Base-by-base conservation (phyloP, 208 protist species). In the Trypanosoma cruzi region DNA sequence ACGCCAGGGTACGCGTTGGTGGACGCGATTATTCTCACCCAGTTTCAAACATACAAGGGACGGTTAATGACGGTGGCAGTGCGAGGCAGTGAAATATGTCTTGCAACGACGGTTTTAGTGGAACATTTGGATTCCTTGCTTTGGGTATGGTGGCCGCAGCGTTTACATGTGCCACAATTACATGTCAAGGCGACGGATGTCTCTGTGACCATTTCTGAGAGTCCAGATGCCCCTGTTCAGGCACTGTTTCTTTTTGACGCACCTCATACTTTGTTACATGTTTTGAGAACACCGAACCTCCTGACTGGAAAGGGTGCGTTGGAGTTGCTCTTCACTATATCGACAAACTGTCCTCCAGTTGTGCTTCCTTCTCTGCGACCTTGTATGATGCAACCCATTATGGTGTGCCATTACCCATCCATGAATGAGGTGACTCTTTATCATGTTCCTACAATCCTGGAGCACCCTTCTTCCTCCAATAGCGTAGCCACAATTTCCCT, bases 61-160 rank as follows among this genome's bases (percentile, higher is more conserved):
- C n/a, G 42, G 60, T 37, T 67, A 37, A 71, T 71, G 48, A 57
- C 57, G 4, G 56, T 69, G 24, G 70, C 64, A n/a, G 57, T 55
- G 14, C 37, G 64, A 36, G 71, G 71, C 4, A 54, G 32, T 48
- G 64, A 64, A 37, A 50, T 77, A 6, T 56, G 71, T 62, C 64
- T 77, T 14, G 71, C 71, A 8, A 62, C 49, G 11, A 77, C 56
- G n/a, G 46, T 31, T 37, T 18, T 77, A 36, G 34, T 70, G 22
- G 64, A 77, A 31, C 71, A 75, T 4, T 58, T 81, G 5, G 84
- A 89, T 60, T 54, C 68, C 6, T 62, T 88, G 53, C 63, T 80
- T 52, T 94, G 86, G 86, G 42, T 79, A 20, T 92, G 89, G 89
- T 85, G 81, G 67, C 89, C 86, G 20, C 84, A 90, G 22, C 75